Evolutionary conservation across 2,329 filamentous ascomycete species (phyloP), one percentile per base, ranked within the genome.

Genomic region (Aspergillus tamarii): DNA sequence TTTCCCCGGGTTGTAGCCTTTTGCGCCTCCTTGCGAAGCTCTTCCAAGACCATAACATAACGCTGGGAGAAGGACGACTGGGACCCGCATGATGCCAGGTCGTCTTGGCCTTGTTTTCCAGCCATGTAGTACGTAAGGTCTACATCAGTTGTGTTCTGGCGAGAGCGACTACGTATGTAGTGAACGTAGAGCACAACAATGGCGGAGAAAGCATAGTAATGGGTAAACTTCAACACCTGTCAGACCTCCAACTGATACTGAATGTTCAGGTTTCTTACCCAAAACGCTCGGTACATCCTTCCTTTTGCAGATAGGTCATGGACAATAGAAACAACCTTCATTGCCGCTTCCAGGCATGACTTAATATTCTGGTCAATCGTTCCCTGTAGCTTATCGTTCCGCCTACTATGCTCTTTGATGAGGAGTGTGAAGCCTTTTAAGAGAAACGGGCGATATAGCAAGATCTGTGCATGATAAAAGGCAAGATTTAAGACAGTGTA

Each of bases 151-250:
- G 61, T 76, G 77, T 2, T 67, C 69, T 30, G 73, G 70, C 39
- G 71, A 65, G 3, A 71, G 66, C 4, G 69, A 64, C 4, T 71
- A 48, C 81, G 81, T 11, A 83, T 83, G 5, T 77, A 76, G 48
- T 80, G 81, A 4, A 83, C 77, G 61, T 83, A 83, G 2, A 83
- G 70, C 1, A 83, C 74, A 1, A 82, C 79, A 3, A 81, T 77
- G 0, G 81, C 82, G 14, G 74, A 81, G 52, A 83, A 84, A 1
- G 77, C 80, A 59, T 80, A 81, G 60, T 84, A 83, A 28, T 80
- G 79, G 0, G 69, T 71, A 36, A 70, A 70, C 69, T 69, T 45
- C 16, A 6, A n/a, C 4, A 14, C 23, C n/a, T 2, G 36, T 54
- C 19, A 60, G 39, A 28, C 23, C n/a, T 10, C 4, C 7, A n/a